Percentiles rank a stretch among this genome's conserved stretches.
These are phyloP conservation scores for Fusarium luffae DNA, from an alignment of 2,329 filamentous ascomycete species.

Conservation along the genomic window DNA sequence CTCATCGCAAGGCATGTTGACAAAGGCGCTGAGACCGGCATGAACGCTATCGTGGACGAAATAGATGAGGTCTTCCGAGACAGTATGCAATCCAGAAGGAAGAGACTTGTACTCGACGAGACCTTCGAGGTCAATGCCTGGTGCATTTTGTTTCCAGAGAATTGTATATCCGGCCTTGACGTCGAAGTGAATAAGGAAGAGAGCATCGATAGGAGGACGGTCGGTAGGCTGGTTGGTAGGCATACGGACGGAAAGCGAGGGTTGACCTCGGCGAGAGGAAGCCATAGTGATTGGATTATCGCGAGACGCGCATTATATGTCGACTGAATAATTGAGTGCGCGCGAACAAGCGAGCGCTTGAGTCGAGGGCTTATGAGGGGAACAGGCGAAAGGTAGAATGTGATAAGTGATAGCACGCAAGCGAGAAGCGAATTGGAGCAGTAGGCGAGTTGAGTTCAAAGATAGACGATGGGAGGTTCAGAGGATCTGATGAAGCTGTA, in stretches of 20 bases:
- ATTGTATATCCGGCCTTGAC: slow-evolving; percentile 93
- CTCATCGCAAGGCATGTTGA: slow-evolving; percentile 83
- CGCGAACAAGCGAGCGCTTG: slow-evolving; percentile 13
- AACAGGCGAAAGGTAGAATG: slow-evolving; percentile 12
- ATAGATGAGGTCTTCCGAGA: slow-evolving; percentile 89
- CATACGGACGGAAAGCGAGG: slow-evolving; percentile 54
- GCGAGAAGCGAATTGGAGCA: slow-evolving; percentile 2
- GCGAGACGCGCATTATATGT: slow-evolving; percentile 45
- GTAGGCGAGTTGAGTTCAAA: background rate
- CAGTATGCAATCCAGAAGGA: slow-evolving; percentile 90
- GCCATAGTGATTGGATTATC: slow-evolving; percentile 52
- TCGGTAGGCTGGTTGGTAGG: slow-evolving; percentile 46
- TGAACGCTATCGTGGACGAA: slow-evolving; percentile 85
- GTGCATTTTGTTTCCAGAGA: slow-evolving; percentile 81
- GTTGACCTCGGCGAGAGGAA: slow-evolving; percentile 54
- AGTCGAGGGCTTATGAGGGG: slow-evolving; percentile 6
- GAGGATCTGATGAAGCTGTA: background rate
- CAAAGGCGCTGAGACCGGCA: slow-evolving; percentile 91
- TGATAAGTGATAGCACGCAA: slow-evolving; percentile 14
- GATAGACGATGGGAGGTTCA: background rate
- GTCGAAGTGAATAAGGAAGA: slow-evolving; percentile 92
- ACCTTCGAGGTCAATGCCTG: slow-evolving; percentile 80
- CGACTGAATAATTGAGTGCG: background rate
- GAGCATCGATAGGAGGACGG: slow-evolving; percentile 68
- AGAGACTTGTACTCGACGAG: slow-evolving; percentile 96